Base-by-base conservation (phyloP, 2,329 filamentous ascomycete genomes). In the Penicillium sp. region DNA sequence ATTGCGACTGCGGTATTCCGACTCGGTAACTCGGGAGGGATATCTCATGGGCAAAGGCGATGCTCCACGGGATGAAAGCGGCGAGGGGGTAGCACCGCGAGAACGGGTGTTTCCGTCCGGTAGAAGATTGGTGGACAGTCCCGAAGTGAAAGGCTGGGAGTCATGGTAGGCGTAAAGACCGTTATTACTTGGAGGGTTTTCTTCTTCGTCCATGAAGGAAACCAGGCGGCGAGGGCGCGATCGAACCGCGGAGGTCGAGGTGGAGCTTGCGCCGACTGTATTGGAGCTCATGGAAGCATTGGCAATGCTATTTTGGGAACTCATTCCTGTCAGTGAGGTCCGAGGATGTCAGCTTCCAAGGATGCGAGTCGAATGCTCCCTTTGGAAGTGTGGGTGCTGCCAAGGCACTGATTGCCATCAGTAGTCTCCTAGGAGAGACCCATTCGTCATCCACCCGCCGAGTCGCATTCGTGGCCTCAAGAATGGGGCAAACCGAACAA, bases 211-310 rank as follows among this genome's bases (percentile, higher is more conserved):
- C 58, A 69, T 66, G 43, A 75, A 72, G 22, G 76, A 77, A 53
- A 78, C 72, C 50, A 78, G 63, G 41, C 76, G 74, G 54, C 75
- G 68, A 57, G 73, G 75, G 45, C 76, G 76, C 54, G 77, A 73
- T 60, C 77, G 74, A 51, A 79, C 65, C 33, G 74, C 73, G 23
- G 74, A 75, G 59, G 65, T 67, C 27, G 71, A 69, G 56, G 65
- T 69, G 53, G 68, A 67, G 60, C 66, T 70, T 51, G 68, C 67
- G 58, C 64, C 69, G 40, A 64, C 64, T 54, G 67, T 64, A 58
- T 68, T 68, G 54, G 71, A 69, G 64, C 69, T 67, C 56, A 70
- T 63, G 64, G 58, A 66, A 63, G 66, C 62, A 67, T 75, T 70
- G 67, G 62, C 61, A 57, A 69, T 62, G 61, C 69, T 69, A 59